Conservation (phyloP, 495 filamentous ascomycete genomes). For the Choiromyces venosus region DNA sequence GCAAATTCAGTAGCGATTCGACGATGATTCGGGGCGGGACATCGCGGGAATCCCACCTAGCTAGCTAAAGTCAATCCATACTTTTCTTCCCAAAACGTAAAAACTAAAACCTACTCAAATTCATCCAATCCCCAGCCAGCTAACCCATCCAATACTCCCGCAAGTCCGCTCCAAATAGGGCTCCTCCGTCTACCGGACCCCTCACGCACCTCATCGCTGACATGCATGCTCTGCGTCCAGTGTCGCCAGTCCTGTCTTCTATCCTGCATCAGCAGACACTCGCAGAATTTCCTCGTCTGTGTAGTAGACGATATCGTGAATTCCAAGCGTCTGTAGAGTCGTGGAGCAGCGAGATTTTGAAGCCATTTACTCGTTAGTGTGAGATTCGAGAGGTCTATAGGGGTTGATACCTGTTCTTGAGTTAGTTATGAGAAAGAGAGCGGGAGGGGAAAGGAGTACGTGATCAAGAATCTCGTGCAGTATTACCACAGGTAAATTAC, state of each 20-base stretch:
- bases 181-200: neutral
- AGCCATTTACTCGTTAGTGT: neutral
- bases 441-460: neutral
- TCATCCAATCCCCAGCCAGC: neutral
- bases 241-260: neutral
- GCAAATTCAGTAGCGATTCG: neutral
- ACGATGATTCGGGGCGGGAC: neutral
- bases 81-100: neutral
- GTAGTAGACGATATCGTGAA: neutral
- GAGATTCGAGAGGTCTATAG: neutral
- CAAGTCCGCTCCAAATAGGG: neutral
- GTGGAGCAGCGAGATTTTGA: constrained; percentile 4
- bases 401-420: neutral
- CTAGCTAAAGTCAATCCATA: neutral
- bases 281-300: neutral
- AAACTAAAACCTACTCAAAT: neutral
- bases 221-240: neutral
- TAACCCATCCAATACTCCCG: neutral
- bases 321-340: constrained; percentile 3
- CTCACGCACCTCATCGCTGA: neutral
- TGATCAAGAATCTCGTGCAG: constrained; percentile 4
- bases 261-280: constrained; percentile 2
- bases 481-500: neutral
- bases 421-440: neutral
- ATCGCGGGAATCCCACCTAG: constrained; percentile 3